These are phyloP conservation scores for Tetrapisispora namnaoensis DNA, from an alignment of 805 yeast genomes.

Conservation along the genomic window DNA sequence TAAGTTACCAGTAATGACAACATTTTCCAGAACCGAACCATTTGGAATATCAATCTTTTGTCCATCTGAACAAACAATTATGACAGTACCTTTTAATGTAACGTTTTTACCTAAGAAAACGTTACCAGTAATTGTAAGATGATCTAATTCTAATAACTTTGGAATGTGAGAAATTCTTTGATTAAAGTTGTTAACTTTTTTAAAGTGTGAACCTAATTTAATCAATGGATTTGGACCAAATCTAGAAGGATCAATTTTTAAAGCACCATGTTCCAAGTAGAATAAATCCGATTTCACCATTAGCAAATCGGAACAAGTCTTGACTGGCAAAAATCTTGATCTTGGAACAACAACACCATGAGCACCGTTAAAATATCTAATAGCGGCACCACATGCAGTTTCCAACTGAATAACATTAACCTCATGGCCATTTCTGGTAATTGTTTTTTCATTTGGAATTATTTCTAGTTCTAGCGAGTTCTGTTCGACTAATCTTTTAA, in stretches of 20 bases:
- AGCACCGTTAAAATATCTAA: conserved; percentile 87
- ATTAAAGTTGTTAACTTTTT: conserved; percentile 88
- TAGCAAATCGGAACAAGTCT: conserved; percentile 90
- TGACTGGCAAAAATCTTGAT: conserved; percentile 94
- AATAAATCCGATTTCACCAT: conserved; percentile 93
- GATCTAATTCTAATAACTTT: conserved; percentile 90
- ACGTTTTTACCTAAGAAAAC: conserved; percentile 85
- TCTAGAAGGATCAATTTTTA: conserved; percentile 73
- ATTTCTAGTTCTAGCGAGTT: conserved; percentile 83
- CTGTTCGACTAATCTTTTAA: conserved; percentile 81
- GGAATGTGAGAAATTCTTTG: conserved; percentile 79
- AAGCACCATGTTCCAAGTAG: conserved; percentile 82
- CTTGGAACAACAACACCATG: conserved; percentile 99
- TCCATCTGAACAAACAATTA: conserved; percentile 94
- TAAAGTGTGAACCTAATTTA: conserved; percentile 93
- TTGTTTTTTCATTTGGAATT: conserved; percentile 86
- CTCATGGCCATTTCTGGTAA: conserved; percentile 66
- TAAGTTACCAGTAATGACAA: conserved; percentile 92
- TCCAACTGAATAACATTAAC: conserved; percentile 87
- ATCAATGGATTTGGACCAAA: conserved; percentile 88
- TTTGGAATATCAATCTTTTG: conserved; percentile 95
- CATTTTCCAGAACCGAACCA: conserved; percentile 90
- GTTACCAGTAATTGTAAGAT: conserved; percentile 94
- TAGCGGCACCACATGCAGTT: conserved; percentile 99
- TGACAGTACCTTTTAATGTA: conserved; percentile 91